Conservation (phyloP, 2,329 filamentous ascomycete genomes). For the Aureobasidium subglaciale region DNA sequence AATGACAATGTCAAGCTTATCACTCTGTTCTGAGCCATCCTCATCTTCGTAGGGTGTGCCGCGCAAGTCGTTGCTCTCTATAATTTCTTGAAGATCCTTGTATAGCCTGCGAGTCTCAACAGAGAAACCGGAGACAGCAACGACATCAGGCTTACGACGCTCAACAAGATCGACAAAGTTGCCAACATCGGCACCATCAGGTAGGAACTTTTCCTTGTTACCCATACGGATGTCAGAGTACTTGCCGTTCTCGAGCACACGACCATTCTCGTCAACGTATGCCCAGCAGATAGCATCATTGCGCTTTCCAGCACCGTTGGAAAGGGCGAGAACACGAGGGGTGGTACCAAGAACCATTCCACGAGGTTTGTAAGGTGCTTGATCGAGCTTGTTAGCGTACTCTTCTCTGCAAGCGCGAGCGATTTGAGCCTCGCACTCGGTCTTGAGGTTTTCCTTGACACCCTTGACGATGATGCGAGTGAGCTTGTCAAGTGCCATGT, state of each 20-base stretch:
- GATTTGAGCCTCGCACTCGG: slow-evolving; percentile 88
- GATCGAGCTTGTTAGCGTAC: slow-evolving; percentile 83
- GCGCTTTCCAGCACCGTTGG: slow-evolving; percentile 75
- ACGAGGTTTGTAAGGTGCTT: slow-evolving; percentile 92
- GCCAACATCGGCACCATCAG: slow-evolving; percentile 58
- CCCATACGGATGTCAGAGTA: slow-evolving; percentile 67
- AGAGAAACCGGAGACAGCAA: slow-evolving; percentile 82
- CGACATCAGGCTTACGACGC: slow-evolving; percentile 77
- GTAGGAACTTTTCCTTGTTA: slow-evolving; percentile 58
- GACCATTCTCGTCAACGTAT: slow-evolving; percentile 87
- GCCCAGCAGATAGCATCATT: slow-evolving; percentile 81
- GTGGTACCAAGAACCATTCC: slow-evolving; percentile 83
- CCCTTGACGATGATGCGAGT: slow-evolving; percentile 80
- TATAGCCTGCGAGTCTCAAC: slow-evolving; percentile 80
- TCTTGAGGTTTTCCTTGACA: slow-evolving; percentile 89
- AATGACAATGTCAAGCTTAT: slow-evolving; percentile 78
- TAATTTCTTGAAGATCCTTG: slow-evolving; percentile 70
- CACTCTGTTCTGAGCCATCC: slow-evolving; percentile 61
- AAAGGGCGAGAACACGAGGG: slow-evolving; percentile 78
- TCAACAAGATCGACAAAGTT: slow-evolving; percentile 73
- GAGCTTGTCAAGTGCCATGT: slow-evolving; percentile 72
- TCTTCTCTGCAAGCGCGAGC: slow-evolving; percentile 82
- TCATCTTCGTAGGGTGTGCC: slow-evolving; percentile 81
- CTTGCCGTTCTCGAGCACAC: slow-evolving; percentile 81
- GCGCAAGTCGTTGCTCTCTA: slow-evolving; percentile 69